phyloP scores from a whole-genome alignment of 148 eudicot genomes.

The Vaccinium macrocarpon region DNA sequence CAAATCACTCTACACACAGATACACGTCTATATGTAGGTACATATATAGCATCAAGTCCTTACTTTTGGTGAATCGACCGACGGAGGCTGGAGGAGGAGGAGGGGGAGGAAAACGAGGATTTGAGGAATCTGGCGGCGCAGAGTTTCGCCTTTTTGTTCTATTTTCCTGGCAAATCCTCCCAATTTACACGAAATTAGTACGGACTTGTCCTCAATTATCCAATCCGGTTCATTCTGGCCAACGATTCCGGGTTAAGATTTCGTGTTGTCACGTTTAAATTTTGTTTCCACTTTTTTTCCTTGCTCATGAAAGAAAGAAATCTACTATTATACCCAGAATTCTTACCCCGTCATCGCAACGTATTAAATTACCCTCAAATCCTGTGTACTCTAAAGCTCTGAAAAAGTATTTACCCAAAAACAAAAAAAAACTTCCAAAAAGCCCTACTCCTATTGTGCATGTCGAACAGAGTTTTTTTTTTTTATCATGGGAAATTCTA shows the following conservation, averaged over 20 bases:
- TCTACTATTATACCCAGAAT: no score
- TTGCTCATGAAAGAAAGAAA: no score
- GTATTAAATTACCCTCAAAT: no score
- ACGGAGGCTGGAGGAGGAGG: not conserved
- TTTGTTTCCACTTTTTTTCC: not conserved
- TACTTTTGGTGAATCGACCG: not conserved
- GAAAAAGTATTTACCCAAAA: no score
- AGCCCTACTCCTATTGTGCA: no score
- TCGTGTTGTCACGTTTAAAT: not conserved
- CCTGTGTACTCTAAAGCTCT: no score
- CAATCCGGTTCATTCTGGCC: constrained; percentile 8
- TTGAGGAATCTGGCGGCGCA: not conserved
- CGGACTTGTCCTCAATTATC: not conserved
- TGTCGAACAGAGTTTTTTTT: no score
- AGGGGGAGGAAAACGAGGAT: not conserved
- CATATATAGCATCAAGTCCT: not conserved
- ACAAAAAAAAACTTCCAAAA: no score
- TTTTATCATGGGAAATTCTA: no score
- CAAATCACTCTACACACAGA: not conserved
- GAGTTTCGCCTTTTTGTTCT: not conserved
- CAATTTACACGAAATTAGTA: not conserved
- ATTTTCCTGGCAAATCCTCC: not conserved
- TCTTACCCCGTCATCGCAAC: no score
- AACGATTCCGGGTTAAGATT: constrained; percentile 4
- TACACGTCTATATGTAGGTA: not conserved